Conservation (phyloP, 495 filamentous ascomycete genomes). For the Rhypophila decipiens region DNA sequence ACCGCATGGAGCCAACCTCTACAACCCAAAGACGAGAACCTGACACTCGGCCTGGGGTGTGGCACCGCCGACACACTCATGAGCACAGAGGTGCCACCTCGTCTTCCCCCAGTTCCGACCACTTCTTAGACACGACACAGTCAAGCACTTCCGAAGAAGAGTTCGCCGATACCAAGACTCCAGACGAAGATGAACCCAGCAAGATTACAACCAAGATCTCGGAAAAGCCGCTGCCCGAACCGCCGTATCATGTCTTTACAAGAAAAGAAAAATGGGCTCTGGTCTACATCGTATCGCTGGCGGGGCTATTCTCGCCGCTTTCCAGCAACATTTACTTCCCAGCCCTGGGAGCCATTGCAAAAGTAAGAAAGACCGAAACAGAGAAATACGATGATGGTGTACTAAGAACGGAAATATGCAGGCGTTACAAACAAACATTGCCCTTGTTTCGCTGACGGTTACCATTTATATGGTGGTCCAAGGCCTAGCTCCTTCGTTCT, state of each 20-base stretch:
- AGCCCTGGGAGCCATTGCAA: constrained; percentile 18
- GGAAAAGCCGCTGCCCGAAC: not conserved
- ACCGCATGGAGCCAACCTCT: no score
- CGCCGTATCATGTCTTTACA: constrained; percentile 25
- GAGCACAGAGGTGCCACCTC: no score
- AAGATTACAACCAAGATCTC: not conserved
- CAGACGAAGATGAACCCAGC: not conserved
- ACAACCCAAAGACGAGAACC: no score
- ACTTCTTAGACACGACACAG: not conserved
- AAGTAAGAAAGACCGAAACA: constrained; percentile 2
- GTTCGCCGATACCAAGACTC: not conserved
- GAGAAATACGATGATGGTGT: no score
- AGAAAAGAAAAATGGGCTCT: constrained; percentile 26
- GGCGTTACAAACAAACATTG: constrained; percentile 9
- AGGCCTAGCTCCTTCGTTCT: constrained; percentile 22
- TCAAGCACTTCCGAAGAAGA: not conserved
- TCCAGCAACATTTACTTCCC: constrained; percentile 33
- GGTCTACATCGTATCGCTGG: constrained; percentile 30
- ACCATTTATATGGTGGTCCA: constrained; percentile 27
- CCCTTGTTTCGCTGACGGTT: constrained; percentile 19
- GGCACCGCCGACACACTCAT: no score
- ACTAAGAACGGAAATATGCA: not conserved
- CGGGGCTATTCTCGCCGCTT: constrained; percentile 35
- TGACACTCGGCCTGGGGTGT: no score
- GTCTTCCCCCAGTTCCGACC: no score